Percentiles rank a stretch among this genome's conserved stretches.
Conservation (phyloP, 1,139 yeast species). For the Yamadazyma atlantica region DNA sequence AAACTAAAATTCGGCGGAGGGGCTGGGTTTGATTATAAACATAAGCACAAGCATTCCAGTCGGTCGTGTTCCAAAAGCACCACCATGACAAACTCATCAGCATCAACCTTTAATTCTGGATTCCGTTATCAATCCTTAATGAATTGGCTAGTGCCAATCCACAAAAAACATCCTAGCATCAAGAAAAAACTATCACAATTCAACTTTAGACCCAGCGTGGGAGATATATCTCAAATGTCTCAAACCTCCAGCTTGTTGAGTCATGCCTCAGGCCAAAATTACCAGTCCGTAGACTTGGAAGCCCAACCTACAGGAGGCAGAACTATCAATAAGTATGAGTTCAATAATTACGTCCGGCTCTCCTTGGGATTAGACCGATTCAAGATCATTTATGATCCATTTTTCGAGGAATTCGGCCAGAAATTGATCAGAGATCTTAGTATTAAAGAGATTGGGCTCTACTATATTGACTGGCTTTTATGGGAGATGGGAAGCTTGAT, state of each 20-base stretch:
- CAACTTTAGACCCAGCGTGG: constrained; percentile 6
- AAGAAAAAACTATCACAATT: constrained; percentile 14
- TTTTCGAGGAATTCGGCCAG: constrained; percentile 15
- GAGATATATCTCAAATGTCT: neutral
- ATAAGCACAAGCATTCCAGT: constrained; percentile 8
- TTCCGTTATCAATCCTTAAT: neutral
- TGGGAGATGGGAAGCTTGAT: constrained; percentile 14
- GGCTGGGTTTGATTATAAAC: constrained; percentile 26
- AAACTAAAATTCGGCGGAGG: constrained; percentile 28
- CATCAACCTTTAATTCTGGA: neutral
- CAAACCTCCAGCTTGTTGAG: neutral
- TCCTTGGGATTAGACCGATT: constrained; percentile 14
- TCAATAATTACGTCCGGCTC: constrained; percentile 12
- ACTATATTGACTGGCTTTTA: constrained; percentile 9
- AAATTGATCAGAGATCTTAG: constrained; percentile 10
- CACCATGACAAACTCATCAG: neutral
- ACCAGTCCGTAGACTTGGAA: constrained; percentile 9
- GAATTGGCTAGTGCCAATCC: constrained; percentile 13
- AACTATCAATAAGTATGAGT: constrained; percentile 10
- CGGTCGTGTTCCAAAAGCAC: constrained; percentile 3
- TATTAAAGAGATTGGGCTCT: constrained; percentile 7
- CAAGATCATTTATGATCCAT: constrained; percentile 17
- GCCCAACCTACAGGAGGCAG: neutral
- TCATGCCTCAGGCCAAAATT: neutral
- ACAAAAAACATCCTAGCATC: constrained; percentile 5